Evolutionary conservation across 2,329 filamentous ascomycete genomes (phyloP).

Genomic region (Pseudocercospora pini-densiflorae): DNA sequence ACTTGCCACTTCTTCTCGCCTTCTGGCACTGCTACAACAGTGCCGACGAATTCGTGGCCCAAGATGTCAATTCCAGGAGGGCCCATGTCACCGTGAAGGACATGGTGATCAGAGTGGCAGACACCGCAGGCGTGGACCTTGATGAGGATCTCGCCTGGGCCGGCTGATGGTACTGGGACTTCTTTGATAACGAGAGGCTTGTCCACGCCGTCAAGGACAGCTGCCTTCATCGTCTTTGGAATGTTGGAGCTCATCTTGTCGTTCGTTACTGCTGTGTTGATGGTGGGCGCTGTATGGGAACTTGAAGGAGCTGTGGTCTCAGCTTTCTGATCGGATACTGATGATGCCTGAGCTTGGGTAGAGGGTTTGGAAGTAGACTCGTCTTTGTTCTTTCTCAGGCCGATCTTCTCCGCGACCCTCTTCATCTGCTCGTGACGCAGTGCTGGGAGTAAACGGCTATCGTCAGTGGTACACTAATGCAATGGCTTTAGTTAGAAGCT

Average conservation of each 20-base stretch:
- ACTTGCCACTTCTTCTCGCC: constrained; percentile 62
- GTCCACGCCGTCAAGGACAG: constrained; percentile 60
- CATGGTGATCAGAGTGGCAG: constrained; percentile 69
- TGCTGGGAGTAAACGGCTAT: not conserved
- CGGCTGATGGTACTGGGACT: constrained; percentile 61
- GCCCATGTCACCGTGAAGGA: constrained; percentile 57
- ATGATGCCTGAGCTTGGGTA: not conserved
- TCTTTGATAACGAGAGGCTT: constrained; percentile 63
- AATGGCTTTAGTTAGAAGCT: not conserved
- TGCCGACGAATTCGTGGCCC: constrained; percentile 74
- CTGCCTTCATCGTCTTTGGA: constrained; percentile 70
- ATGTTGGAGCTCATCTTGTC: constrained; percentile 25
- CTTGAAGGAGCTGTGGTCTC: not conserved
- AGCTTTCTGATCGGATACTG: not conserved
- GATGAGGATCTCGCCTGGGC: constrained; percentile 65
- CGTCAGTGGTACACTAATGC: constrained; percentile 3
- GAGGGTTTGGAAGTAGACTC: not conserved
- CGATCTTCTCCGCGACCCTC: constrained; percentile 7
- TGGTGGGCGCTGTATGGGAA: not conserved
- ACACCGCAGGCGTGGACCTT: constrained; percentile 75
- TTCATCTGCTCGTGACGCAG: constrained; percentile 9
- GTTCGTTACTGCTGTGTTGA: not conserved
- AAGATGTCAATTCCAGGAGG: constrained; percentile 43
- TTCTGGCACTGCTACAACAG: constrained; percentile 62
- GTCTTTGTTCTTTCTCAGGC: constrained; percentile 9